A percentile compares a stretch with the other conserved stretches of the same genome.
phyloP scores from a whole-genome alignment of 192 early-diverging fungal genomes.

The Coemansia sp. region DNA sequence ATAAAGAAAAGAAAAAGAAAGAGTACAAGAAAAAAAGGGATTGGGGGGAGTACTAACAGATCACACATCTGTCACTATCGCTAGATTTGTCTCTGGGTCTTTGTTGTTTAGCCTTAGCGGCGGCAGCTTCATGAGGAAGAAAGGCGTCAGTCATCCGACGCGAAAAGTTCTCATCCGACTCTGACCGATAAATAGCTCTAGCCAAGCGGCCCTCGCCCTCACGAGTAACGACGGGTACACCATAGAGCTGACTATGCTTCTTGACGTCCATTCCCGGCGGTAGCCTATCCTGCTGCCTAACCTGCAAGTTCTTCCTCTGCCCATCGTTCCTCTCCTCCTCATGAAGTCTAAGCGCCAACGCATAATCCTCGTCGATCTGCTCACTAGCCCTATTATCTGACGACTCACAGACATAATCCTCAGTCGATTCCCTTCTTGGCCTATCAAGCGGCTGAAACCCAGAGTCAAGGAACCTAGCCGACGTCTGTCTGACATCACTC shows the following conservation, averaged over 20 bases:
- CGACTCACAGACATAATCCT: slow-evolving; percentile 28
- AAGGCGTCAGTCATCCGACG: slow-evolving; percentile 32
- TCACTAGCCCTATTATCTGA: slow-evolving; percentile 1
- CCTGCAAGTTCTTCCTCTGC: slow-evolving; percentile 29
- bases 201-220: slow-evolving; percentile 16
- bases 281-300: slow-evolving; percentile 38
- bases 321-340: slow-evolving; percentile 38
- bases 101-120: slow-evolving; percentile 5
- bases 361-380: slow-evolving; percentile 57
- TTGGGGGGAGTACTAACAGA: slow-evolving; percentile 10
- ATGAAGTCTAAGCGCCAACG: slow-evolving; percentile 52
- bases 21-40: background rate
- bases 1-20: slow-evolving; percentile 9
- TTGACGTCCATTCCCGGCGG: slow-evolving; percentile 36
- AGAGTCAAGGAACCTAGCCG: slow-evolving; percentile 67
- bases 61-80: slow-evolving; percentile 19
- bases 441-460: slow-evolving; percentile 41
- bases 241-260: slow-evolving; percentile 27
- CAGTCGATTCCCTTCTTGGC: background rate
- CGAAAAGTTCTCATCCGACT: slow-evolving; percentile 38
- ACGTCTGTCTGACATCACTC: slow-evolving; percentile 64
- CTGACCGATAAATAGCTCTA: slow-evolving; percentile 15
- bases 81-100: background rate
- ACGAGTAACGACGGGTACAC: slow-evolving; percentile 35
- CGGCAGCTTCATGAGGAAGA: slow-evolving; percentile 22